Conservation (phyloP, 2,329 filamentous ascomycete species). For the Corynespora cassiicola region DNA sequence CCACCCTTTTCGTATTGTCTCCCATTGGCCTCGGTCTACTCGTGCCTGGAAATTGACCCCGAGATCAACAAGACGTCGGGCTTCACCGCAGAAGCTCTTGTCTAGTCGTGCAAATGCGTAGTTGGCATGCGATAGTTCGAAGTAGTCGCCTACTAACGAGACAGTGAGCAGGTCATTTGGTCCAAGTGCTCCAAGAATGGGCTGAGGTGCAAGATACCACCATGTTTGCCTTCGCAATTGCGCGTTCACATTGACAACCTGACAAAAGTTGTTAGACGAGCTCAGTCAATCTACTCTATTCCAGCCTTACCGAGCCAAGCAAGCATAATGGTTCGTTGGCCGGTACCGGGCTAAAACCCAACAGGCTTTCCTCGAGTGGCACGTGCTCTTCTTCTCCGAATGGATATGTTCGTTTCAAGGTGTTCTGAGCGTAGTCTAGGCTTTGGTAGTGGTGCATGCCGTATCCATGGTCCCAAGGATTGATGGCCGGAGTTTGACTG, state of each 20-base stretch:
- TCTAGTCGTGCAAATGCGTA: conserved; percentile 9
- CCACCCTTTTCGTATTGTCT: conserved; percentile 3
- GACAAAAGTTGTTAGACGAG: background rate
- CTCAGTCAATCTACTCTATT: background rate
- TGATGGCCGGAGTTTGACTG: too few species aligned
- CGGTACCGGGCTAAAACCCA: too few species aligned
- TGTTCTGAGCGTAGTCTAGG: too few species aligned
- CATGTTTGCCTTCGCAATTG: conserved; percentile 1
- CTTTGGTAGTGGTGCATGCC: too few species aligned
- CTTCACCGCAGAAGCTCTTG: conserved; percentile 10
- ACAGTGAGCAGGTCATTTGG: background rate
- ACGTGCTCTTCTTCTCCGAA: background rate
- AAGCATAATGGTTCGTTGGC: conserved; percentile 2
- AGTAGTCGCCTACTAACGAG: conserved; percentile 8
- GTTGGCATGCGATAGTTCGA: conserved; percentile 1
- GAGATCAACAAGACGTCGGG: conserved; percentile 8
- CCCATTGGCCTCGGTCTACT: conserved; percentile 3
- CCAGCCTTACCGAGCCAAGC: conserved; percentile 3
- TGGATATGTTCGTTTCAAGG: conserved; percentile 10
- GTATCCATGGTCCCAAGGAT: too few species aligned
- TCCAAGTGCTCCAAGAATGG: background rate
- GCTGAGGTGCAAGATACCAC: background rate
- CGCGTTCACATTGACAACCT: conserved; percentile 10
- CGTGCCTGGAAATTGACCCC: conserved; percentile 5
- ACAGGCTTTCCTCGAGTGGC: background rate